phyloP scores from a whole-genome alignment of 2,329 filamentous ascomycete species.

The Nemania diffusa region DNA sequence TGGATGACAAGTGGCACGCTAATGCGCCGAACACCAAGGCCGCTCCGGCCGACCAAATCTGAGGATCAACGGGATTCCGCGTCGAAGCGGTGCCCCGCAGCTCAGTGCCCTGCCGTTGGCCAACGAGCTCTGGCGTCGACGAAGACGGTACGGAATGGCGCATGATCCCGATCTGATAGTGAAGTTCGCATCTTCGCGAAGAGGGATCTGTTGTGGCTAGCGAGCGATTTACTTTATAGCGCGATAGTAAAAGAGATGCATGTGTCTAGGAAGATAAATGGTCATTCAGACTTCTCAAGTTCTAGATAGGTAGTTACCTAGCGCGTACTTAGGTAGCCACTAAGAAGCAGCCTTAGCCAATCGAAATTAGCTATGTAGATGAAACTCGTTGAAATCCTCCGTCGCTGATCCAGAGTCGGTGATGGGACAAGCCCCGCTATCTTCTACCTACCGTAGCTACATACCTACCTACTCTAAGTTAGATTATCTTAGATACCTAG shows the following conservation, averaged over 20 bases:
- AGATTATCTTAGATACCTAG: no score
- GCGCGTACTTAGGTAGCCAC: neutral
- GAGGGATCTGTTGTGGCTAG: neutral
- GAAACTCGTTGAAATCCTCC: neutral
- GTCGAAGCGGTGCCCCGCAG: neutral
- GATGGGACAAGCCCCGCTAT: constrained; percentile 21
- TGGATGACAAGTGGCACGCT: constrained; percentile 36
- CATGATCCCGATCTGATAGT: neutral
- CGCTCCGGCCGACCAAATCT: constrained; percentile 35
- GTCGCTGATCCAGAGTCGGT: neutral
- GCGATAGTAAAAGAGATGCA: neutral
- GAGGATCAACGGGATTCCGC: constrained; percentile 1
- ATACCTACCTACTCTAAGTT: no score
- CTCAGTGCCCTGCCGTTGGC: neutral
- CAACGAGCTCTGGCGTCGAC: neutral
- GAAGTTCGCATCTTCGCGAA: constrained; percentile 20
- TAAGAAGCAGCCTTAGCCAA: neutral
- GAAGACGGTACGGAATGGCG: constrained; percentile 14
- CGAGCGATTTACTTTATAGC: neutral
- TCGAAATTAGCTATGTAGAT: neutral
- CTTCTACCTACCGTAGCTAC: neutral
- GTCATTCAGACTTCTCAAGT: no score
- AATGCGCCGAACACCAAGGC: constrained; percentile 45
- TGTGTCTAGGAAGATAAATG: no score
- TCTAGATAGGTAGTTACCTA: neutral